phyloP scores from a whole-genome alignment of 2,329 filamentous ascomycete genomes.

The Colletotrichum tropicicola region DNA sequence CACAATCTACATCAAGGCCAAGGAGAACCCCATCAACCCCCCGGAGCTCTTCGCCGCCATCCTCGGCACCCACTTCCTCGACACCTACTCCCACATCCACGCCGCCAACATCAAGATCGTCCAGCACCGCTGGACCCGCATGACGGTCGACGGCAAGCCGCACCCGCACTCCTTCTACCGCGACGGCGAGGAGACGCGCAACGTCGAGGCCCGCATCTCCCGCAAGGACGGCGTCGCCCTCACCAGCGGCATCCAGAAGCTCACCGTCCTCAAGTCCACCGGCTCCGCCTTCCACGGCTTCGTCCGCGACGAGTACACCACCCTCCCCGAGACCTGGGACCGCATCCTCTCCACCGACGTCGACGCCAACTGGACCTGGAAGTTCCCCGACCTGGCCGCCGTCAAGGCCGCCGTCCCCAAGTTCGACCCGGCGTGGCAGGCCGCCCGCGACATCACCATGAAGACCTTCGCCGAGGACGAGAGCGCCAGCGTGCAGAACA shows the following conservation, averaged over 20 bases:
- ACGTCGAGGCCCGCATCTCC: conserved; percentile 77
- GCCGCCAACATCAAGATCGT: conserved; percentile 82
- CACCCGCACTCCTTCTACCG: conserved; percentile 96
- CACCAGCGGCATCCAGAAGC: conserved; percentile 79
- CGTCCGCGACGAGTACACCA: conserved; percentile 92
- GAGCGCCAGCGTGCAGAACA: conserved; percentile 93
- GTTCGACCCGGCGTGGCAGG: conserved; percentile 83
- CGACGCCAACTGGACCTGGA: conserved; percentile 88
- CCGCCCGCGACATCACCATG: conserved; percentile 86
- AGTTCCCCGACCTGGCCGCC: conserved; percentile 72
- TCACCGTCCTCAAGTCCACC: conserved; percentile 95
- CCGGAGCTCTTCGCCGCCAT: conserved; percentile 91
- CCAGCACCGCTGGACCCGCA: conserved; percentile 91
- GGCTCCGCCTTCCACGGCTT: conserved; percentile 97
- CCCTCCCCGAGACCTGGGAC: conserved; percentile 90
- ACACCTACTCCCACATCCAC: conserved; percentile 88
- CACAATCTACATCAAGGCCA: conserved; percentile 93
- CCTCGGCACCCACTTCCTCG: conserved; percentile 87
- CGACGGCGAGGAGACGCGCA: conserved; percentile 88
- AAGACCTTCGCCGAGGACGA: conserved; percentile 90
- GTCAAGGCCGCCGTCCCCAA: conserved; percentile 70
- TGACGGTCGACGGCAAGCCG: conserved; percentile 85
- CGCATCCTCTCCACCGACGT: conserved; percentile 95
- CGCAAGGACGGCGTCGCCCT: conserved; percentile 77
- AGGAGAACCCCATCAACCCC: conserved; percentile 89